Evolutionary conservation across 352 stramenopile species (phyloP).

Genomic region (Globisporangium carolinianum): DNA sequence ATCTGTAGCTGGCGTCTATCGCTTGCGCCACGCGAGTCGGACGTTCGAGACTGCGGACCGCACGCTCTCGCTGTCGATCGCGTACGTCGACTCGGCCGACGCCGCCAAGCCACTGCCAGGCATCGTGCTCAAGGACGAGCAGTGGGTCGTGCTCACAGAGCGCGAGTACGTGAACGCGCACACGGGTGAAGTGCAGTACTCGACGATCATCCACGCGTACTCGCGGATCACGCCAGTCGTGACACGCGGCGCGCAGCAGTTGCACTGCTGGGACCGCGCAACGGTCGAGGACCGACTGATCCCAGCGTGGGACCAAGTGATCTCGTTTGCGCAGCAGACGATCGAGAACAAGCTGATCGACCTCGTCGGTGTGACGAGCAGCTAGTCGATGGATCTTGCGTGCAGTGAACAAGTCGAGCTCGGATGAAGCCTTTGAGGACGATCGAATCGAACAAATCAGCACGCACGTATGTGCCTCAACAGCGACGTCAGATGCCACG

Average conservation of each 20-base stretch:
- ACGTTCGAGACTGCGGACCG: not conserved
- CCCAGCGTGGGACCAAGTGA: not conserved
- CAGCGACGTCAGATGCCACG: too few relatives aligned
- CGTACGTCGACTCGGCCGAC: not conserved
- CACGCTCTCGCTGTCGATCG: not conserved
- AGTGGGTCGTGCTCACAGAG: conserved; percentile 1
- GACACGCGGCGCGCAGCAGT: too few relatives aligned
- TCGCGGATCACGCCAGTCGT: not conserved
- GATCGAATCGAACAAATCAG: too few relatives aligned
- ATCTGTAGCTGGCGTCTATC: not conserved
- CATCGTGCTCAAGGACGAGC: not conserved
- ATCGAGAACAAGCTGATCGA: not conserved
- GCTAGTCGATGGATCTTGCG: too few relatives aligned
- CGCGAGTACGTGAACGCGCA: not conserved
- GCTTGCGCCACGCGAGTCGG: not conserved
- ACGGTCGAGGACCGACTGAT: not conserved
- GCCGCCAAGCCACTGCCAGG: not conserved
- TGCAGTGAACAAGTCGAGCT: too few relatives aligned
- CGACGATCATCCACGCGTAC: not conserved
- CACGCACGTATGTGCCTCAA: too few relatives aligned
- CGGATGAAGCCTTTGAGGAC: too few relatives aligned
- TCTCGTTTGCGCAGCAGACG: too few relatives aligned
- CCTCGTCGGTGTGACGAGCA: not conserved
- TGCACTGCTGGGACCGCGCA: not conserved
- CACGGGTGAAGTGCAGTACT: not conserved